These are phyloP conservation scores for Tuber magnatum DNA, from an alignment of 495 filamentous ascomycete genomes.

Conservation along the genomic window DNA sequence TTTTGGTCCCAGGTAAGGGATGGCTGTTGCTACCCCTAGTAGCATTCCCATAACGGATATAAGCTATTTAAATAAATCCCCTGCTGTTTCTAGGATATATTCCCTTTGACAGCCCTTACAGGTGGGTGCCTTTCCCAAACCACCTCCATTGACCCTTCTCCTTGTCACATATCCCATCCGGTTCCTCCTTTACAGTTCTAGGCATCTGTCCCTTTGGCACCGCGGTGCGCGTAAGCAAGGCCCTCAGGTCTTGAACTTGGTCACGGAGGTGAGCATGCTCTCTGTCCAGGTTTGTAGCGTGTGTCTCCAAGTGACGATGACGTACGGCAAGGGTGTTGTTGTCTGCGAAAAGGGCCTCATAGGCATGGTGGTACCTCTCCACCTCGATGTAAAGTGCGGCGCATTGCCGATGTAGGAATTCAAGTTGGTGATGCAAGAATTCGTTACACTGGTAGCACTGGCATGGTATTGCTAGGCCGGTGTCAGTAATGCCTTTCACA, in stretches of 20 bases:
- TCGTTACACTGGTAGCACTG: background rate
- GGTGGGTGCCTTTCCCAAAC: background rate
- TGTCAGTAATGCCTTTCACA: background rate
- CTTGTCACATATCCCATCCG: background rate
- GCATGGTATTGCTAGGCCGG: background rate
- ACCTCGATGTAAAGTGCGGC: background rate
- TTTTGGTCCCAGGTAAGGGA: background rate
- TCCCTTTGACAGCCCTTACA: background rate
- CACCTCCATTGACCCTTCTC: background rate
- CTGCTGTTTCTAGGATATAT: background rate
- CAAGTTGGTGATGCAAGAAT: background rate
- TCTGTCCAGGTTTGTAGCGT: background rate
- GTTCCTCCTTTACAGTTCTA: background rate
- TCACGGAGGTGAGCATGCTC: background rate
- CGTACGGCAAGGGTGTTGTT: background rate
- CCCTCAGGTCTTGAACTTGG: background rate
- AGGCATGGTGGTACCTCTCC: background rate
- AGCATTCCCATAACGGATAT: background rate
- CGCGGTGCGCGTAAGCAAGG: background rate
- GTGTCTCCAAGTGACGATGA: background rate
- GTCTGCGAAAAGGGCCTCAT: background rate
- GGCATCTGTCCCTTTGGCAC: background rate
- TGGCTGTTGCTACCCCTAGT: background rate
- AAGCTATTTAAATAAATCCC: background rate
- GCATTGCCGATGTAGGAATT: background rate